These are phyloP conservation scores for Aspergillus bombycis DNA, from an alignment of 2,329 filamentous ascomycete genomes.

Conservation along the genomic window DNA sequence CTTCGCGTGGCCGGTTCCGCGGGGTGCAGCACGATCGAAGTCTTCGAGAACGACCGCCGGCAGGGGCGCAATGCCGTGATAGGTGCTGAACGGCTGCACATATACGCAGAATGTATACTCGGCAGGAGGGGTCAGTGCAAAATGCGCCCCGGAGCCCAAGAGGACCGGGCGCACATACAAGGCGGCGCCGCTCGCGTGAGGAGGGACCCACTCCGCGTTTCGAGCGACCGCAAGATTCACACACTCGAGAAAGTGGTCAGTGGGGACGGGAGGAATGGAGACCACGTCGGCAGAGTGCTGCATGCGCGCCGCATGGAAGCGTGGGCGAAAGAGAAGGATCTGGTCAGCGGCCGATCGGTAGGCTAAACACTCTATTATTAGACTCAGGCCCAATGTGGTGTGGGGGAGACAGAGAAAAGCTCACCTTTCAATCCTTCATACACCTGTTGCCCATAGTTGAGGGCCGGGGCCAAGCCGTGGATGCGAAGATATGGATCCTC, in stretches of 20 bases:
- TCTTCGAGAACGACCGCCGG: conserved; percentile 37
- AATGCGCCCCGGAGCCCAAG: conserved; percentile 32
- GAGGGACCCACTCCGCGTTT: conserved; percentile 11
- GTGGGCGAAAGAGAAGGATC: conserved; percentile 38
- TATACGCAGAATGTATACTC: conserved; percentile 38
- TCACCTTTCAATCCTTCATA: conserved; percentile 56
- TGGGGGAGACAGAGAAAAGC: background rate
- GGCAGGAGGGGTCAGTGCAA: conserved; percentile 27
- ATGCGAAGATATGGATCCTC: conserved; percentile 56
- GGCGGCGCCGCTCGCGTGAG: conserved; percentile 28
- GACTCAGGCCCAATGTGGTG: background rate
- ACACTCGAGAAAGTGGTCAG: conserved; percentile 28
- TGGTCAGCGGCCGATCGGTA: conserved; percentile 22
- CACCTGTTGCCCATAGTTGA: conserved; percentile 59
- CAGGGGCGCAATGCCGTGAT: conserved; percentile 3
- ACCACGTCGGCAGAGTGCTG: conserved; percentile 30
- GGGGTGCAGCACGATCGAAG: conserved; percentile 40
- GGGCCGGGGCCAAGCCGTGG: conserved; percentile 57
- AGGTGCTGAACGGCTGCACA: conserved; percentile 22
- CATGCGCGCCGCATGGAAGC: conserved; percentile 34
- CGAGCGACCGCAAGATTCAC: conserved; percentile 5
- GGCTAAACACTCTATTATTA: conserved; percentile 13
- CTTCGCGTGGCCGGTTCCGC: conserved; percentile 37
- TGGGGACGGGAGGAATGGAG: conserved; percentile 35
- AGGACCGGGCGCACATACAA: conserved; percentile 41